Conservation (phyloP, 2,329 filamentous ascomycete genomes). For the Trichoderma sp. region DNA sequence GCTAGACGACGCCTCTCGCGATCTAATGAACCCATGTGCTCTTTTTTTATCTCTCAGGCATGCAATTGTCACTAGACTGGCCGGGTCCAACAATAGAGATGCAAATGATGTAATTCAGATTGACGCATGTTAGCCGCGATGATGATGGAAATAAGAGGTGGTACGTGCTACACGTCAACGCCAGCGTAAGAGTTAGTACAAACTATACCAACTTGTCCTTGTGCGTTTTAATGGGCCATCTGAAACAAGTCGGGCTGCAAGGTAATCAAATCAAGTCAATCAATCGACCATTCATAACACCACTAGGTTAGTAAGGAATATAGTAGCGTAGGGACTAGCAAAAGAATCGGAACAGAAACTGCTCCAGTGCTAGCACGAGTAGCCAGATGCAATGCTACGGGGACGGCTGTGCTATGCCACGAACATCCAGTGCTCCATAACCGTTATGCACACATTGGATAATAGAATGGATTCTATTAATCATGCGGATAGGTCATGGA, state of each 20-base stretch:
- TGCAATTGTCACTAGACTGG: conserved; percentile 13
- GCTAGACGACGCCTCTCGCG: conserved; percentile 6
- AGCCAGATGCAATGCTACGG: neutral
- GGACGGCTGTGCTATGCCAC: neutral
- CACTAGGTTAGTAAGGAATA: neutral
- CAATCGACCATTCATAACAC: neutral
- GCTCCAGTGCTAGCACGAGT: neutral
- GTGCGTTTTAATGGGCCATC: neutral
- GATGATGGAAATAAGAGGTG: conserved; percentile 14
- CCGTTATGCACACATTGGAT: neutral
- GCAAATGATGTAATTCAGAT: conserved; percentile 17
- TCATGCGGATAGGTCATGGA: conserved; percentile 3
- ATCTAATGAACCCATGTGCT: neutral
- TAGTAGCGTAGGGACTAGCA: neutral
- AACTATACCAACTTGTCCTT: neutral
- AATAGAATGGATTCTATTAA: neutral
- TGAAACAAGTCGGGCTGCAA: neutral
- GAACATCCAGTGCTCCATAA: neutral
- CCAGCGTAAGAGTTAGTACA: neutral
- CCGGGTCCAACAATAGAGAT: conserved; percentile 17
- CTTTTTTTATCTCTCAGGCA: neutral
- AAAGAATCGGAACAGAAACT: neutral
- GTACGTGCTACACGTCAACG: conserved; percentile 12
- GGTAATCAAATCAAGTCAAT: neutral
- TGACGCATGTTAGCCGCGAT: conserved; percentile 17